Evolutionary conservation across 2,329 filamentous ascomycete species (phyloP), one percentile per base, ranked within the genome.

Genomic region (Hymenoscyphus scutula): DNA sequence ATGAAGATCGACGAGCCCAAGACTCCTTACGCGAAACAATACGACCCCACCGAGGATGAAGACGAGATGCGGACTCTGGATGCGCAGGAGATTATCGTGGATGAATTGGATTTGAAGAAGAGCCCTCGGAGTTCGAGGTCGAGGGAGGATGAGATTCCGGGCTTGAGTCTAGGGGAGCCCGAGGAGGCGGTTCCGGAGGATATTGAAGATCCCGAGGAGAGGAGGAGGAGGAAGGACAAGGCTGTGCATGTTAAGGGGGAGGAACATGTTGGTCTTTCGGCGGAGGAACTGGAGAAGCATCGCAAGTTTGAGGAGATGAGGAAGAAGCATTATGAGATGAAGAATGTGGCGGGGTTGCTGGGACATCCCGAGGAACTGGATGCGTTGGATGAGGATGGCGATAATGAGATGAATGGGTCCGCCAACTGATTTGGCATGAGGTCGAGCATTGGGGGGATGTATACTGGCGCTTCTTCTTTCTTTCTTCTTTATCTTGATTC

Each of bases 1-100:
- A 99, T 99, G 95, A 99, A 98, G 82, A 99, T 99, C 68, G 91
- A 92, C 69, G 95, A 99, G 80, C 95, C 95, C 65, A 99, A 99
- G 83, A 99, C 95, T 7, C 95, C 95, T 4, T 99, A 94, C 75
- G 95, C 92, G 38, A 90, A 89, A 73, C 91, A 92, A 73, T 97
- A 97, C 77, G 91, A 98, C 73, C 92, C 93, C 4, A 76, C 87
- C 51, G 92, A 97, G 73, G 94, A 98, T 67, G 91, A 92, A 58
- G 72, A 89, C 37, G 91, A 95, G 72, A 74, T 85, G 27, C 67
- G 73, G 5, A 75, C 81, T 67, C 77, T 90, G 67, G 89, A 96
- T 72, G 87, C 89, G 4, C 83, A 90, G 61, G 87, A 90, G 30
- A 78, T 91, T 64, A 80, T 86, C 11, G 88, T 89, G 2, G 86